Evolutionary conservation across 257 asterid species (phyloP).

Genomic region (Orobanche coerulescens): DNA sequence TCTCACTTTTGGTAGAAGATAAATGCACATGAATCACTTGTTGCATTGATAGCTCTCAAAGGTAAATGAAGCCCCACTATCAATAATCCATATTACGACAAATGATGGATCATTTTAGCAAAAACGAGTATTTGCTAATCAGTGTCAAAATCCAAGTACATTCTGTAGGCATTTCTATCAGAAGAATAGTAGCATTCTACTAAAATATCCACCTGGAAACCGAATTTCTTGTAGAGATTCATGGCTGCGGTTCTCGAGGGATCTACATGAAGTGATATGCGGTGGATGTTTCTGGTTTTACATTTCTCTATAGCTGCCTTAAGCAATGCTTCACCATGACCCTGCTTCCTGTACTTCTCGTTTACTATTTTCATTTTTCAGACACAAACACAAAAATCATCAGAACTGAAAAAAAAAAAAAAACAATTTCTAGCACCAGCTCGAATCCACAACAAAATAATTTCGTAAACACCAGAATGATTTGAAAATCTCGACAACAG

Average conservation of each 20-base stretch:
- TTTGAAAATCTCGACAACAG: no score
- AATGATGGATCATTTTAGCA: no score
- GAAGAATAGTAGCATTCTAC: constrained; percentile 61
- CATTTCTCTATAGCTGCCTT: constrained; percentile 68
- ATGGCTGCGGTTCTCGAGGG: constrained; percentile 63
- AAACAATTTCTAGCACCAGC: not conserved
- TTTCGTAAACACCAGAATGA: no score
- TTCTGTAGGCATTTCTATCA: constrained; percentile 70
- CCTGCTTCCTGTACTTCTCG: constrained; percentile 55
- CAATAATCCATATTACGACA: not conserved
- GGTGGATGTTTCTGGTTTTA: constrained; percentile 50
- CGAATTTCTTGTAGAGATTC: constrained; percentile 66
- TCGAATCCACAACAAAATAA: no score
- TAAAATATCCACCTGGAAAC: constrained; percentile 64
- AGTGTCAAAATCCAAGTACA: constrained; percentile 55
- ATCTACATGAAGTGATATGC: constrained; percentile 81
- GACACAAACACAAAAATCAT: constrained; percentile 1
- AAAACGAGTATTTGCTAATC: no score
- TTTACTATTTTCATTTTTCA: constrained; percentile 38
- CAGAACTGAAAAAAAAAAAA: no score
- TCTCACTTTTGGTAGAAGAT: not conserved
- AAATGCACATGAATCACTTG: no score
- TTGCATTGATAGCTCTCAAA: no score
- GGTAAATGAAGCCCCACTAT: no score
- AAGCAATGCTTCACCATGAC: constrained; percentile 69